phyloP scores from a whole-genome alignment of 2,329 filamentous ascomycete species.

The Alternaria gaisen region DNA sequence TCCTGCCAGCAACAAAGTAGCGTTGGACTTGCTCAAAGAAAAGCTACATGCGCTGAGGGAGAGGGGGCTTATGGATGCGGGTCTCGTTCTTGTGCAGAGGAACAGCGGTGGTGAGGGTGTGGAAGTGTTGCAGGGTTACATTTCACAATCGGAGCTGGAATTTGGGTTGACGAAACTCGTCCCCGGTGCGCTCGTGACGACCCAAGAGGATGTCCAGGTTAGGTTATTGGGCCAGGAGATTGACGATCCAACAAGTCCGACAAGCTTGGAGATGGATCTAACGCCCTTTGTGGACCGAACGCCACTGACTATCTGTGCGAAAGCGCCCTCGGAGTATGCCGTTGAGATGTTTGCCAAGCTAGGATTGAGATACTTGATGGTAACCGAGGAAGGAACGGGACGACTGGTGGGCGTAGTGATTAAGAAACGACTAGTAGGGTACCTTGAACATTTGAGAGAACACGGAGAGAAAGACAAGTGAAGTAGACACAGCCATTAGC shows the following conservation, averaged over 20 bases:
- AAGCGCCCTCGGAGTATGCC: slow-evolving; percentile 66
- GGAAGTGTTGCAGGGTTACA: slow-evolving; percentile 63
- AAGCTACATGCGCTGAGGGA: slow-evolving; percentile 60
- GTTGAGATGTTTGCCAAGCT: slow-evolving; percentile 69
- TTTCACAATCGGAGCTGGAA: slow-evolving; percentile 63
- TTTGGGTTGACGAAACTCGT: slow-evolving; percentile 56
- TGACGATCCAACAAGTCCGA: slow-evolving; percentile 34
- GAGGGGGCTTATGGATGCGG: slow-evolving; percentile 65
- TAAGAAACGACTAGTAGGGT: slow-evolving; percentile 66
- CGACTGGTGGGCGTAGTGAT: slow-evolving; percentile 63
- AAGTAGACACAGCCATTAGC: neutral
- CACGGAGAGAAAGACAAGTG: neutral
- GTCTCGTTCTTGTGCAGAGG: slow-evolving; percentile 63
- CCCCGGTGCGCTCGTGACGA: slow-evolving; percentile 13
- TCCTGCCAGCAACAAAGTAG: slow-evolving; percentile 55
- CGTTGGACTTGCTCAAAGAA: slow-evolving; percentile 51
- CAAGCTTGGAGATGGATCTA: slow-evolving; percentile 53
- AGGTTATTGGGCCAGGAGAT: slow-evolving; percentile 51
- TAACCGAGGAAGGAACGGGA: slow-evolving; percentile 62
- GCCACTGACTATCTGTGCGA: slow-evolving; percentile 60
- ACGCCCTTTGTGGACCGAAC: slow-evolving; percentile 63
- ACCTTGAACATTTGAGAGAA: slow-evolving; percentile 53
- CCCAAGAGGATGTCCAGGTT: slow-evolving; percentile 42
- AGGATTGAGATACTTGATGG: slow-evolving; percentile 64
- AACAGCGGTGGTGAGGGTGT: slow-evolving; percentile 4